These are phyloP conservation scores for Peniophora sp. DNA, from an alignment of 1,284 basidiomycete species.

Conservation along the genomic window DNA sequence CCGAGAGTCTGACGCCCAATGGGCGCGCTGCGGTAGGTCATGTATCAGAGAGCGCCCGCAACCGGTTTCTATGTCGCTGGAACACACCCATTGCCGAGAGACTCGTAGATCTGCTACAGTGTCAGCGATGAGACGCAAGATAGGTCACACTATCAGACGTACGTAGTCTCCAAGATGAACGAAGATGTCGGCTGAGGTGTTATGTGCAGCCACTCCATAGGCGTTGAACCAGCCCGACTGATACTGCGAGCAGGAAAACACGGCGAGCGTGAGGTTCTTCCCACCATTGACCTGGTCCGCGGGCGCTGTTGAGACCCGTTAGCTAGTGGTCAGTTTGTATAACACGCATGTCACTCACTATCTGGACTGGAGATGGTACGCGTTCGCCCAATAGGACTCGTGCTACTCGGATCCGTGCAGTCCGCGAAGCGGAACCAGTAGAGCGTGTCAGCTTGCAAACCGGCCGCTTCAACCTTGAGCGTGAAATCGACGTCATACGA, in stretches of 20 bases:
- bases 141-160: slow-evolving; percentile 9
- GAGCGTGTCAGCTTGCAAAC: slow-evolving; percentile 43
- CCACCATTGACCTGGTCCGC: slow-evolving; percentile 45
- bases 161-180: slow-evolving; percentile 64
- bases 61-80: no score
- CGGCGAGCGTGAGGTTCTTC: slow-evolving; percentile 46
- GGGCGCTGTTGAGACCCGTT: slow-evolving; percentile 27
- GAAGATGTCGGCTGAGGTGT: slow-evolving; percentile 50
- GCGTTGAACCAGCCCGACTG: slow-evolving; percentile 62
- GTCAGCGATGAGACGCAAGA: neutral
- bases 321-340: no score
- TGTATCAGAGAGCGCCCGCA: no score
- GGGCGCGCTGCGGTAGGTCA: slow-evolving; percentile 27
- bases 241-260: slow-evolving; percentile 55
- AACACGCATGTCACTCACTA: slow-evolving; percentile 26
- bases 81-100: slow-evolving; percentile 36
- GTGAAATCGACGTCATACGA: slow-evolving; percentile 61
- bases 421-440: slow-evolving; percentile 59
- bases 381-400: slow-evolving; percentile 42
- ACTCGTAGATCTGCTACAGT: slow-evolving; percentile 38
- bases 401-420: slow-evolving; percentile 39
- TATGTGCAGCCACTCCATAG: slow-evolving; percentile 52
- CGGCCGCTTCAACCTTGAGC: slow-evolving; percentile 54
- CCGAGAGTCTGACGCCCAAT: slow-evolving; percentile 43
- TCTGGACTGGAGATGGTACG: slow-evolving; percentile 39